A percentile compares a stretch with the other conserved stretches of the same genome.
phyloP scores from a whole-genome alignment of 768 basidiomycete genomes.

The Favolaschia claudopus region DNA sequence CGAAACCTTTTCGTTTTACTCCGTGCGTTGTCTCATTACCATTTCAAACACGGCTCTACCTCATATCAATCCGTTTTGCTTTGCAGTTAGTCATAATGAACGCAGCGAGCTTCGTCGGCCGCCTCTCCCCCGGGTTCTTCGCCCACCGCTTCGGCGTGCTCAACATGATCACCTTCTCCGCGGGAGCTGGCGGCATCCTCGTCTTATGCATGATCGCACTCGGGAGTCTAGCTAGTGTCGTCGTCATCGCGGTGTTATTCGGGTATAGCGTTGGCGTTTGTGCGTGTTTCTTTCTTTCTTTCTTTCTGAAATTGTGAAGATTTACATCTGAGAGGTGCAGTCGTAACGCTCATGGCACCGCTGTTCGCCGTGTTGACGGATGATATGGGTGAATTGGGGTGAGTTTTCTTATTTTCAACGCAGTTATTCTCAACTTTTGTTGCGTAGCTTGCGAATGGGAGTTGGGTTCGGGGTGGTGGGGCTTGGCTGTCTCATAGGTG shows the following conservation, averaged over 20 bases:
- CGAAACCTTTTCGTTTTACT: slow-evolving; percentile 44
- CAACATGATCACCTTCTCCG: slow-evolving; percentile 34
- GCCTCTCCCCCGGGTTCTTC: slow-evolving; percentile 45
- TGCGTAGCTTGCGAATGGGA: slow-evolving; percentile 32
- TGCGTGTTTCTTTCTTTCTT: slow-evolving; percentile 28
- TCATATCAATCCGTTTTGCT: not conserved
- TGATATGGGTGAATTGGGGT: slow-evolving; percentile 46
- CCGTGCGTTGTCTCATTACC: slow-evolving; percentile 32
- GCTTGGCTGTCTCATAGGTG: not conserved
- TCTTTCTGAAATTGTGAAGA: not conserved
- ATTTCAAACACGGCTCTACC: not conserved
- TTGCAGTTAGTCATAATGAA: slow-evolving; percentile 48
- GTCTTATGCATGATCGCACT: slow-evolving; percentile 45
- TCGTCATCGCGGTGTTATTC: slow-evolving; percentile 37
- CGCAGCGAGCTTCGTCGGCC: slow-evolving; percentile 45
- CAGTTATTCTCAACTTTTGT: not conserved
- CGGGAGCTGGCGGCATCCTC: slow-evolving; percentile 30
- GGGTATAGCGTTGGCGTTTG: slow-evolving; percentile 45
- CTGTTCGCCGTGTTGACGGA: slow-evolving; percentile 39
- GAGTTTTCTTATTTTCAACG: not conserved
- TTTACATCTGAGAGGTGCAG: no score
- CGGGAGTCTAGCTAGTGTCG: slow-evolving; percentile 27
- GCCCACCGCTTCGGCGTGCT: slow-evolving; percentile 37
- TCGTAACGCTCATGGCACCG: slow-evolving; percentile 39
- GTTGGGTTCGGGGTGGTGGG: slow-evolving; percentile 27